A percentile compares a stretch with the other conserved stretches of the same genome.
Evolutionary conservation across 345 rosid species (phyloP).

Genomic region (Reutealis trisperma): DNA sequence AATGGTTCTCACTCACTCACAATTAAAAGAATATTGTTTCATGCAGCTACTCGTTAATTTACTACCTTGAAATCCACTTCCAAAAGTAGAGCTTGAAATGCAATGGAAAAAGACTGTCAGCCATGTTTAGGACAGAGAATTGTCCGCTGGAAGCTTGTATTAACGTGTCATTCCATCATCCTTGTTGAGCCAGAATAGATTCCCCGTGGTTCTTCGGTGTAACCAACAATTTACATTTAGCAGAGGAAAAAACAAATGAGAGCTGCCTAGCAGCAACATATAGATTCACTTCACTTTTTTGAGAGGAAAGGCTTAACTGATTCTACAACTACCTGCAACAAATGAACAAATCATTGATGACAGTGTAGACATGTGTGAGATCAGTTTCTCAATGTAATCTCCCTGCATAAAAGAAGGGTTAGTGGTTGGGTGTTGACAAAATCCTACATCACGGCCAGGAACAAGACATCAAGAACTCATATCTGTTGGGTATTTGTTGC

Average conservation of each 20-base stretch:
- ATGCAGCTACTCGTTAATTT: not conserved
- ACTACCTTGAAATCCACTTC: not conserved
- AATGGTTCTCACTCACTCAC: not conserved
- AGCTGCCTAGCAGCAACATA: not conserved
- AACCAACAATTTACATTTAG: not conserved
- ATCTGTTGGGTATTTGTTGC: not conserved
- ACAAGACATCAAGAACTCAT: not conserved
- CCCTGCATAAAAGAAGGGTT: not conserved
- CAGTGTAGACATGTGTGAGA: not conserved
- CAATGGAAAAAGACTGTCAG: not conserved
- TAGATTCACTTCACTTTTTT: slow-evolving; percentile 16
- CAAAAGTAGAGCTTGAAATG: not conserved
- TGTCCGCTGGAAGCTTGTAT: too few species aligned
- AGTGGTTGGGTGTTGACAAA: not conserved
- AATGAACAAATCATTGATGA: not conserved
- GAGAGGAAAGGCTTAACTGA: slow-evolving; percentile 27
- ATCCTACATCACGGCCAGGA: not conserved
- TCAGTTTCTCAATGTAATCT: not conserved
- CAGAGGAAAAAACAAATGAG: not conserved
- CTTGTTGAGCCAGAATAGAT: not conserved
- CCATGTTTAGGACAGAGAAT: too few species aligned
- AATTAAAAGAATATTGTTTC: not conserved
- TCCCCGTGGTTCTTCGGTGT: not conserved
- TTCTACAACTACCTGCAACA: slow-evolving; percentile 32
- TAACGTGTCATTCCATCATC: not conserved